Percentiles rank a stretch among this genome's conserved stretches.
Evolutionary conservation across 1,284 basidiomycete species (phyloP).

Genomic region (Ganoderma resinaceum): DNA sequence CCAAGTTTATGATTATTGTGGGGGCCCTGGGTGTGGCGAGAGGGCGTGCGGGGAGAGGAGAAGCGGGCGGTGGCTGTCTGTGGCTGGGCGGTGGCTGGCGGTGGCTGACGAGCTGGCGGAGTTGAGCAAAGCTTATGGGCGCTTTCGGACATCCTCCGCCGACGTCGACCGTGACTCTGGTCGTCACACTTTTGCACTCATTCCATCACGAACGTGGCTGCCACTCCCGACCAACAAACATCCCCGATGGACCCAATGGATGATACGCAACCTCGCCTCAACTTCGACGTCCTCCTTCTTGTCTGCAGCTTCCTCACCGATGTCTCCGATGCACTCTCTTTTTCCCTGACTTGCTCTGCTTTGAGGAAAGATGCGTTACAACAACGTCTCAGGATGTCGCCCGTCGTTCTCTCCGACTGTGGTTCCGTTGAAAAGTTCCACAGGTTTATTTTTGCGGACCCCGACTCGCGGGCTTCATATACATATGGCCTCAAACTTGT

Average conservation of each 20-base stretch:
- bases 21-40: slow-evolving; percentile 1
- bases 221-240: not conserved
- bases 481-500: not conserved
- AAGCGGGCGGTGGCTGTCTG: slow-evolving; percentile 10
- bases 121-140: slow-evolving; percentile 23
- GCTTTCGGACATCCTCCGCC: not conserved
- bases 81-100: slow-evolving; percentile 30
- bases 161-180: not conserved
- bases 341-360: not conserved
- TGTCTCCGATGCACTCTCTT: not conserved
- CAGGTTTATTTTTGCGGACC: not conserved
- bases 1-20: slow-evolving; percentile 4
- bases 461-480: not conserved
- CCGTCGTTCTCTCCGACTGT: not conserved
- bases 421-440: not conserved
- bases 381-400: slow-evolving; percentile 3
- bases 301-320: slow-evolving; percentile 3
- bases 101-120: slow-evolving; percentile 31
- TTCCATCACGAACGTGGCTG: too few species aligned
- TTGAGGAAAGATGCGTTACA: slow-evolving; percentile 1
- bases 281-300: not conserved
- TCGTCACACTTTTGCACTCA: not conserved
- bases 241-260: not conserved
- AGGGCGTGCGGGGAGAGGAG: not conserved
- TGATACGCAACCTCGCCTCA: not conserved